Evolutionary conservation across 805 yeast genomes (phyloP), one percentile per base, ranked within the genome.

Genomic region (Ogataea thermomethanolica): DNA sequence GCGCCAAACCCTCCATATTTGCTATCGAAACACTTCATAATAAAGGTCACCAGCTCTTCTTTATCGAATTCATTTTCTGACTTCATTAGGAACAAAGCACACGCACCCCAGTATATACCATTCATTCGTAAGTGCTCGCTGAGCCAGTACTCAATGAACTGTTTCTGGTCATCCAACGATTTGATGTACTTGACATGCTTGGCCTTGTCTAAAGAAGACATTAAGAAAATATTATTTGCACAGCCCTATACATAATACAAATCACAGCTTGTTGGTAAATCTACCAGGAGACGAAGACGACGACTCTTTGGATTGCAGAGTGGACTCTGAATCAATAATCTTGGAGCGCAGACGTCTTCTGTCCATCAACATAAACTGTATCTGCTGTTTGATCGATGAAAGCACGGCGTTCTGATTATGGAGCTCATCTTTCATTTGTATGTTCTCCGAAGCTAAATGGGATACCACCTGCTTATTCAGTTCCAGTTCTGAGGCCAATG

Each of bases 21-120:
- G 0, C 51, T 54, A 45, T 80, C 73, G 31, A 76, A 79, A 57
- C 98, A 91, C 10, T 71, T 64, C 51, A 76, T 39, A 3, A 91
- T 85, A 58, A 81, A 93, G n/a, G 68, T 62, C 1, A 85, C 61
- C 10, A 91, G 77, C 6, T 82, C 85, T 1, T 70, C 64, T 38
- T 70, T 67, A n/a, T 79, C 70, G 41, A 91, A 74, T 0, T 79
- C 74, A 10, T 74, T 74, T 25, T 71, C 62, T 2, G 80, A 67
- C 22, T 73, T 69, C 62, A 91, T 57, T 1, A 83, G 62, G 35
- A 75, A 74, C 24, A 90, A 61, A 0, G 96, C 88, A 12, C 84
- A 82, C 3, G 87, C 67, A 0, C 97, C 98, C 99, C 99, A 93
- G 59, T 93, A 93, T 0, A 93, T 71, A 1, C 98, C 99, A 54